Conservation (phyloP, 108 stramenopile genomes). For the Cylindrotheca closterium region DNA sequence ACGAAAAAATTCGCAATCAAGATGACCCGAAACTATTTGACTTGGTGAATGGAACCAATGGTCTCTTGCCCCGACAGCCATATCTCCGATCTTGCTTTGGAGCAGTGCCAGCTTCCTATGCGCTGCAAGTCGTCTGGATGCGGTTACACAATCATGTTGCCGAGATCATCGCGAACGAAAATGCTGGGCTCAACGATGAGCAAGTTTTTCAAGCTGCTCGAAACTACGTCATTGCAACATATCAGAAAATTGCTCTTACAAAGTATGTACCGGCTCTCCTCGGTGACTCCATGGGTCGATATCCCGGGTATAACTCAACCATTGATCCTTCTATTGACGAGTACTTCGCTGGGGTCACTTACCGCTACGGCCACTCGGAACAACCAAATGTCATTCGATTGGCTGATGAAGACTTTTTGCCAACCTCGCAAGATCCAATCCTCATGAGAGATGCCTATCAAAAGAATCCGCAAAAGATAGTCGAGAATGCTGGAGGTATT, state of each 20-base stretch:
- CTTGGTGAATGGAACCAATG: background rate
- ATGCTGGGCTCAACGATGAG: conserved; percentile 5
- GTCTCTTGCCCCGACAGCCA: background rate
- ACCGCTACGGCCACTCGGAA: conserved; percentile 16
- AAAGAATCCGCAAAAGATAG: background rate
- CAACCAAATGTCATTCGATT: conserved; percentile 3
- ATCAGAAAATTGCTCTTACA: background rate
- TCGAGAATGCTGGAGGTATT: background rate
- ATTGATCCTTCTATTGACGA: conserved; percentile 19
- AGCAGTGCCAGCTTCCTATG: background rate
- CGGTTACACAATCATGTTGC: conserved; percentile 14
- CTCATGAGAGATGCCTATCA: conserved; percentile 16
- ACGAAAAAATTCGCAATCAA: background rate
- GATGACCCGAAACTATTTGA: background rate
- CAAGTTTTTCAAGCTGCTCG: conserved; percentile 8
- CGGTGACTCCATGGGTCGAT: conserved; percentile 11
- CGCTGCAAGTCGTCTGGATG: background rate
- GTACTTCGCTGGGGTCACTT: conserved; percentile 12
- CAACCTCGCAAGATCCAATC: background rate
- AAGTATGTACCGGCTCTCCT: conserved; percentile 11
- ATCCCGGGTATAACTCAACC: conserved; percentile 8
- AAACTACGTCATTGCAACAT: background rate
- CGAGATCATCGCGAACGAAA: background rate
- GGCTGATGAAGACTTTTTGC: background rate
- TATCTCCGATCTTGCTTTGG: background rate